Evolutionary conservation across 1,139 yeast species (phyloP).

Genomic region (Kodamaea plutei): DNA sequence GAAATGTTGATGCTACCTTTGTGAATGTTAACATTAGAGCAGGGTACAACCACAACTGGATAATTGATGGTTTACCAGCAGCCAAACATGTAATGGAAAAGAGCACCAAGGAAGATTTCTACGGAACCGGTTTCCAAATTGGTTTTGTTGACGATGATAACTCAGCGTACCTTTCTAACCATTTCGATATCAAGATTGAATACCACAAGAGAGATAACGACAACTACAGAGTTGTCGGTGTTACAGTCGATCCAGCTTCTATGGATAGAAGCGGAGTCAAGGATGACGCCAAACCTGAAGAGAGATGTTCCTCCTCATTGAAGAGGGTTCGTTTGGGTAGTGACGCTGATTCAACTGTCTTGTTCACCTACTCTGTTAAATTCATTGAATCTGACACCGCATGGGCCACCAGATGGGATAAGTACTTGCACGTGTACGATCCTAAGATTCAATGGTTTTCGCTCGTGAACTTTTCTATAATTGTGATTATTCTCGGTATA

Average conservation of each 20-base stretch:
- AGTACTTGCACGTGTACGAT: constrained; percentile 85
- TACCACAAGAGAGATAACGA: constrained; percentile 74
- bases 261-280: constrained; percentile 39
- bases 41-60: constrained; percentile 88
- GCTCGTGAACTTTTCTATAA: constrained; percentile 74
- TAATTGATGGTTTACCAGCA: constrained; percentile 92
- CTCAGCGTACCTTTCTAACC: constrained; percentile 64
- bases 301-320: constrained; percentile 33
- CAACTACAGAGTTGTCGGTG: constrained; percentile 86
- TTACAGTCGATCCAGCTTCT: constrained; percentile 68
- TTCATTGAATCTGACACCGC: constrained; percentile 69
- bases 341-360: constrained; percentile 29
- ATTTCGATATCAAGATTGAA: constrained; percentile 72
- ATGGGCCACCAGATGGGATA: constrained; percentile 99
- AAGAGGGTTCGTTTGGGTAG: constrained; percentile 27
- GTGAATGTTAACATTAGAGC: constrained; percentile 75
- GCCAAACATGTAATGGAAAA: constrained; percentile 57
- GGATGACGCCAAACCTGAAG: constrained; percentile 23
- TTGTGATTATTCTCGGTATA: constrained; percentile 72
- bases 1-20: constrained; percentile 64
- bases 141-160: constrained; percentile 55
- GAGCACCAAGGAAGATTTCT: constrained; percentile 57
- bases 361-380: constrained; percentile 44
- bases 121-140: constrained; percentile 77
- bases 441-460: constrained; percentile 97